These are phyloP conservation scores for Fusarium sp. DNA, from an alignment of 2,329 filamentous ascomycete species.

Conservation along the genomic window DNA sequence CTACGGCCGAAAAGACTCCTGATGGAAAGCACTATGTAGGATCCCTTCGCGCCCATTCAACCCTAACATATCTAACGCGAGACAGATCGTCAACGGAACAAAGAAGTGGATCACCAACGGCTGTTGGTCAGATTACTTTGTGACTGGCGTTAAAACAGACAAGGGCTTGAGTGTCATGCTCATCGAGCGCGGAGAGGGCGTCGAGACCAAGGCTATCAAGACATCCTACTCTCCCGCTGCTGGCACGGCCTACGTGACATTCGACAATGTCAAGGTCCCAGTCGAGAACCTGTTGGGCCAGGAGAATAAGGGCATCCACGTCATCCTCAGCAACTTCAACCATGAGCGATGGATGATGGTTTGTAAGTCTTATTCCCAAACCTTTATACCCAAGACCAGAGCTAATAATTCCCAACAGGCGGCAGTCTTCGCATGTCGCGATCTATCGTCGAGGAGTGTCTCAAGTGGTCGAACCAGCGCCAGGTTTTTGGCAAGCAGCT, in stretches of 20 bases:
- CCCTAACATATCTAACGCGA: not conserved
- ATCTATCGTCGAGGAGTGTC: constrained; percentile 78
- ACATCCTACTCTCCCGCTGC: constrained; percentile 81
- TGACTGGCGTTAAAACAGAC: constrained; percentile 78
- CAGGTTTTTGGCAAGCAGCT: constrained; percentile 83
- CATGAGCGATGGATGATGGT: constrained; percentile 83
- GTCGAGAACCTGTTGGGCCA: constrained; percentile 78
- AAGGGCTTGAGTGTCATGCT: constrained; percentile 81
- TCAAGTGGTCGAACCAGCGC: constrained; percentile 89
- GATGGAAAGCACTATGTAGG: constrained; percentile 75
- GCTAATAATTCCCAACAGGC: constrained; percentile 44
- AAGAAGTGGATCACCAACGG: constrained; percentile 92
- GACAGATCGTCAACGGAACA: constrained; percentile 68
- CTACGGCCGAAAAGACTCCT: constrained; percentile 76
- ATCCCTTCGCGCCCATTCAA: constrained; percentile 36
- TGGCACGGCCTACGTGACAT: constrained; percentile 80
- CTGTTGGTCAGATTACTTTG: constrained; percentile 82
- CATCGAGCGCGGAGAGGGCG: constrained; percentile 74
- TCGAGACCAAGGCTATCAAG: constrained; percentile 81
- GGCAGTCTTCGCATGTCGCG: constrained; percentile 70
- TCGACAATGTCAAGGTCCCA: constrained; percentile 86
- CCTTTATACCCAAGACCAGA: not conserved
- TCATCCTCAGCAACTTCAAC: constrained; percentile 88
- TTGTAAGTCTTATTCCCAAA: constrained; percentile 53
- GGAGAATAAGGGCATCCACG: constrained; percentile 85